Evolutionary conservation across 2,329 filamentous ascomycete genomes (phyloP), one percentile per base, ranked within the genome.

Genomic region (Lachnellula arida): DNA sequence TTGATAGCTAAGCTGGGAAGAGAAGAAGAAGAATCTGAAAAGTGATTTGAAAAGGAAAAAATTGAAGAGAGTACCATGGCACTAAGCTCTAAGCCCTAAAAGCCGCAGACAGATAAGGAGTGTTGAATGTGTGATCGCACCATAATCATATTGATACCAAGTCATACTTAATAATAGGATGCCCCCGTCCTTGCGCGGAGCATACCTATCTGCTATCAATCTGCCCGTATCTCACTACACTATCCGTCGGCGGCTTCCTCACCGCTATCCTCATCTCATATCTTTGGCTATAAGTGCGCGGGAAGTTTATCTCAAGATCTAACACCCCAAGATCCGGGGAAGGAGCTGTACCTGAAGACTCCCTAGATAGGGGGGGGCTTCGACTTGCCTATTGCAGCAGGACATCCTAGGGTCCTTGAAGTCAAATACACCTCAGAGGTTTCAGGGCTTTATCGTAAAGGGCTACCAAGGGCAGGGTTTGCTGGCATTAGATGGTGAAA

Each of bases 91-190:
- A 35, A 39, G 11, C 15, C 8, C 14, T 44, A 43, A 56, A 56
- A 59, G 58, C 57, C 57, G 60, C 51, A 60, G 61, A 62, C 51
- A 60, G 61, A 63, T 63, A 62, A 63, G 60, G 25, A 52, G 32
- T 52, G 19, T 51, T 51, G 28, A 32, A 32, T 11, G 28, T 3
- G 44, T 23, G 39, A 53, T 53, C 35, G 51, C 48, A 51, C 42
- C 53, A 51, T 46, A 44, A 40, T 23, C 22, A 19, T 19, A 19
- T 19, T 23, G 4, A 23, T 23, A 23, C 3, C 3, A 23, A 23
- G 22, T 23, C 19, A 19, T 19, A 19, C 19, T 19, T 22, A 40
- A 19, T 14, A 39, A 44, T 32, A 47, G 49, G 44, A 54, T 46
- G 49, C 47, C 39, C 39, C 28, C 37, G 43, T 7, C 23, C n/a